Base-by-base conservation (phyloP, 176 grass and related monocot genomes). In the Typha latifolia region DNA sequence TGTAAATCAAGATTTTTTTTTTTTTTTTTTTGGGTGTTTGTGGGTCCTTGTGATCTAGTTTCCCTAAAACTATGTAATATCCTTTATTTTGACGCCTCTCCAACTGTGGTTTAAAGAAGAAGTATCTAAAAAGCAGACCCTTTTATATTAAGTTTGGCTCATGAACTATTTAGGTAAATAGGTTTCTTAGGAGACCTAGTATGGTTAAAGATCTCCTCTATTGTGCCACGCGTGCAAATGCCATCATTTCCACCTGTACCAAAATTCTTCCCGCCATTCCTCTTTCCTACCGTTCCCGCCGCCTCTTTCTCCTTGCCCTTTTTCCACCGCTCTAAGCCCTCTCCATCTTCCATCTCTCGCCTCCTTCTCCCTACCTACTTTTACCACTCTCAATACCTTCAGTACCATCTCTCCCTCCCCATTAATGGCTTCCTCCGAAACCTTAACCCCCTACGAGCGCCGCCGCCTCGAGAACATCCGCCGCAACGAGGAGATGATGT, bases 401-500 rank as follows among this genome's bases (percentile, higher is more conserved):
- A n/a, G n/a, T n/a, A n/a, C n/a, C n/a, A n/a, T n/a, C 52, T 3
- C 19, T 16, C 15, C 10, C 52, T 15, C 15, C 52, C 19, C 52
- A 18, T 20, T 18, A 57, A 57, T 57, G 52, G 52, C 52, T 37
- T 37, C 34, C 13, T 10, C n/a, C 14, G 52, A 57, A 57, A 57
- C 14, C 52, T 16, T 57, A 57, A 57, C 52, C 52, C n/a, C 69
- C 2, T 85, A 85, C 77, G 82, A 85, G 48, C 77, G 70, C n/a
- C 62, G 43, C 24, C 77, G 82, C 16, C 50, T 69, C 4, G 82
- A 85, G n/a, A 85, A 85, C 62, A 85, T 85, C 48, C 77, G 62
- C 18, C 72, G 82, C 14, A 85, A 85, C 67, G 48, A 47, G n/a
- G 80, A 62, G 65, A 88, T 86, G 68, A 82, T 96, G 48, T 64